Evolutionary conservation across 1,284 basidiomycete genomes (phyloP), one percentile per base, ranked within the genome.

Genomic region (Trametes polyzona): DNA sequence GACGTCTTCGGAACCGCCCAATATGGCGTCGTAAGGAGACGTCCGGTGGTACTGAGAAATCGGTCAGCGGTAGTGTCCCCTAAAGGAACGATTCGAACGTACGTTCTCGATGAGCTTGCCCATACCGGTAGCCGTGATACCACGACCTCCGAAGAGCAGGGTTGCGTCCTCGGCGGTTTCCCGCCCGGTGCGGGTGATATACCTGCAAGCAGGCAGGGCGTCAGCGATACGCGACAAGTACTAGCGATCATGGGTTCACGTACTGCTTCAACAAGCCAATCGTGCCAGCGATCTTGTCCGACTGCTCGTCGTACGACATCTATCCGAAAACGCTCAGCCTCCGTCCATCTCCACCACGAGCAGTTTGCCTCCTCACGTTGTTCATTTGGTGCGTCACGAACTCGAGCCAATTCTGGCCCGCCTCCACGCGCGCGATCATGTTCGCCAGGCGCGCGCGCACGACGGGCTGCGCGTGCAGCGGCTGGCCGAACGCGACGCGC

Each of bases 341-440:
- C 11, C 24, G 9, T 19, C 16, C 26, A 21, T 17, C 14, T 36
- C 23, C 23, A 24, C 7, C 29, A 9, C 32, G 17, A 51, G 36
- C 36, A 7, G 10, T 4, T 3, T 4, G 19, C 29, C 37, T 6
- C 27, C 79, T 37, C 68, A 95, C 92, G 70, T 95, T 88, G 74
- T 90, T 92, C 95, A 96, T 97, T 72, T 97, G 94, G 71, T 89
- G 85, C 1, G 95, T 96, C 50, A 96, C 79, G 47, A 77, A 82
- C 77, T 98, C 96, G 30, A 96, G 81, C 94, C 94, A 98, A 52
- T 87, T 86, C 71, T 97, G 95, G 54, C 84, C 86, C 0, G 90
- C 85, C 75, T 98, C 95, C 42, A 93, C 84, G 52, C 94, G 88
- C 51, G 91, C 87, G 55, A 98, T 95, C 92, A 97, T 95, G 55